Conservation (phyloP, 768 basidiomycete species). For the Lactarius quietus region DNA sequence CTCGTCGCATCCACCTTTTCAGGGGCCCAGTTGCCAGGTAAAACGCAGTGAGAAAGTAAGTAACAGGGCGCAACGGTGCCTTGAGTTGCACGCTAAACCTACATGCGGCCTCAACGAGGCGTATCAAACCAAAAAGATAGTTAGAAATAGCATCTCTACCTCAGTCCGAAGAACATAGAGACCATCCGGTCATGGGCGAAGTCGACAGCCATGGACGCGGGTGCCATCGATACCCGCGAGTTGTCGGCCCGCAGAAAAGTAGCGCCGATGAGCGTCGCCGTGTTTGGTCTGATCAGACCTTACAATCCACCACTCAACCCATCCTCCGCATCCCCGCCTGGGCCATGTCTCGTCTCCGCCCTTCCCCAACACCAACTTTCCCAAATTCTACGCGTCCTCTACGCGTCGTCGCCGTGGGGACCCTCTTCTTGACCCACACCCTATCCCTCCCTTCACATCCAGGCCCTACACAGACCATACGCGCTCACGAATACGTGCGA, state of each 20-base stretch:
- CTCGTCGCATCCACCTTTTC: background rate
- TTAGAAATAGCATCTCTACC: background rate
- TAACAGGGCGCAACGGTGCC: background rate
- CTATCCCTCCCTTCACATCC: slow-evolving; percentile 62
- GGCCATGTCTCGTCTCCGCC: slow-evolving; percentile 32
- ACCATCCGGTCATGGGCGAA: background rate
- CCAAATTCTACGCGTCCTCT: slow-evolving; percentile 37
- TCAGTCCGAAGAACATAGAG: background rate
- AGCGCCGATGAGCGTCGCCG: background rate
- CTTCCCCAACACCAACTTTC: slow-evolving; percentile 17
- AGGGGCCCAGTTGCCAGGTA: background rate
- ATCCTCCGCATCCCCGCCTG: background rate
- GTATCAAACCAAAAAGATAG: background rate
- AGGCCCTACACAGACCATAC: slow-evolving; percentile 50
- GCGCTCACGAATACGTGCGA: slow-evolving; percentile 69
- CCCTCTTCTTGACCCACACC: slow-evolving; percentile 75
- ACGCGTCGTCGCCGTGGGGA: slow-evolving; percentile 75
- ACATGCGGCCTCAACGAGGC: background rate
- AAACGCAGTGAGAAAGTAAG: background rate
- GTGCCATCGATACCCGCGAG: background rate
- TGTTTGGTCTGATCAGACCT: background rate
- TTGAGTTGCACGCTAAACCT: background rate
- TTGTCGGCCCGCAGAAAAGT: background rate
- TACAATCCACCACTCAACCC: background rate
- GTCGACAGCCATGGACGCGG: background rate